A percentile compares a stretch with the other conserved stretches of the same genome.
Evolutionary conservation across 495 filamentous ascomycete species (phyloP).

Genomic region (Xylaria castorea): DNA sequence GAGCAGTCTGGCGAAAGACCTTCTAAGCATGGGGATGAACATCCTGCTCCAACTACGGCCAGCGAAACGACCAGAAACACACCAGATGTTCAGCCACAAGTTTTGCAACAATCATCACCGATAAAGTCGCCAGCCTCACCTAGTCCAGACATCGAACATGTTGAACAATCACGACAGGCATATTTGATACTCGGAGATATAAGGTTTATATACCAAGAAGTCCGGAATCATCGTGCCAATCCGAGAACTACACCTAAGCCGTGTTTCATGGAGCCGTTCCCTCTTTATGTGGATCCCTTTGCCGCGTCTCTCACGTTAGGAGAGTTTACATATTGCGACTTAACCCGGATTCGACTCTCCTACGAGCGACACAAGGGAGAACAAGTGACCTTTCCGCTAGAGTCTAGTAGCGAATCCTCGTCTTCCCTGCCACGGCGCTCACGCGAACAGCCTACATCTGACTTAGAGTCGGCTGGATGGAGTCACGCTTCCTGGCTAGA

Average conservation of each 20-base stretch:
- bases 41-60: not conserved
- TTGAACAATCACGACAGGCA: not conserved
- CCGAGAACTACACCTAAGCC: not conserved
- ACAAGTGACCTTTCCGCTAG: not conserved
- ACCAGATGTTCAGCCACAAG: not conserved
- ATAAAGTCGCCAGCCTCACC: not conserved
- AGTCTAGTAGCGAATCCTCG: not conserved
- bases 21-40: not conserved
- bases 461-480: not conserved
- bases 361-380: not conserved
- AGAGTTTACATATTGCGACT: not conserved
- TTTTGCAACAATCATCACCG: not conserved
- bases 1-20: not conserved
- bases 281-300: not conserved
- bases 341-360: not conserved
- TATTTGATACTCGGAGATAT: conserved; percentile 5
- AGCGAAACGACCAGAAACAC: not conserved
- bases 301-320: not conserved
- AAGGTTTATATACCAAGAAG: not conserved
- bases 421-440: too few species aligned
- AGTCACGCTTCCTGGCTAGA: not conserved
- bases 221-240: not conserved
- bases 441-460: not conserved
- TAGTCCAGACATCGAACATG: not conserved
- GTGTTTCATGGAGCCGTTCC: not conserved